Conservation (phyloP, 1,139 yeast species). For the Hyphopichia burtonii region DNA sequence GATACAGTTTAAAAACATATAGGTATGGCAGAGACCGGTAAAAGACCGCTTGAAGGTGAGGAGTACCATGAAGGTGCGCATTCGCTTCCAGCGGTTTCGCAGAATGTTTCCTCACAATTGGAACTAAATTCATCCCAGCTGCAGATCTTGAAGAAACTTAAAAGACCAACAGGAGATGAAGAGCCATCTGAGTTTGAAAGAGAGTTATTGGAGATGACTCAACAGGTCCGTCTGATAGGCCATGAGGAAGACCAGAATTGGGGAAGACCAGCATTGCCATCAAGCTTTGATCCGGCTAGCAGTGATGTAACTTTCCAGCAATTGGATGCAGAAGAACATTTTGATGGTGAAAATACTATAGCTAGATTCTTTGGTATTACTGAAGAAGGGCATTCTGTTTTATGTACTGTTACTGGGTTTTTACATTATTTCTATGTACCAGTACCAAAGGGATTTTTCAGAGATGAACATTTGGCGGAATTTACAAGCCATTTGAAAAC, state of each 20-base stretch:
- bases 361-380: constrained; percentile 94
- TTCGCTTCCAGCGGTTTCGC: constrained; percentile 45
- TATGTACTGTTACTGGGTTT: constrained; percentile 89
- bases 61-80: constrained; percentile 36
- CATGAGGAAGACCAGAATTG: constrained; percentile 53
- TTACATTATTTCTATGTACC: constrained; percentile 90
- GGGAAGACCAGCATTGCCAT: constrained; percentile 58
- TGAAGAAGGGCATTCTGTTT: constrained; percentile 77
- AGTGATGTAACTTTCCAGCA: constrained; percentile 80
- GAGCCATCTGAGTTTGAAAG: constrained; percentile 66
- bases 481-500: constrained; percentile 51
- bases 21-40: constrained; percentile 2
- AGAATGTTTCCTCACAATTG: constrained; percentile 19
- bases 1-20: neutral
- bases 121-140: constrained; percentile 30
- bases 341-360: constrained; percentile 53
- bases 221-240: constrained; percentile 24
- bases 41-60: constrained; percentile 6
- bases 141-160: constrained; percentile 35
- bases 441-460: constrained; percentile 75
- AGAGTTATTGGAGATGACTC: constrained; percentile 61
- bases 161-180: constrained; percentile 31
- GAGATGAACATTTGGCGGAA: constrained; percentile 47
- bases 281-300: constrained; percentile 44
- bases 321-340: constrained; percentile 88